phyloP scores from a whole-genome alignment of 768 basidiomycete genomes.

The Gelatoporia subvermispora region DNA sequence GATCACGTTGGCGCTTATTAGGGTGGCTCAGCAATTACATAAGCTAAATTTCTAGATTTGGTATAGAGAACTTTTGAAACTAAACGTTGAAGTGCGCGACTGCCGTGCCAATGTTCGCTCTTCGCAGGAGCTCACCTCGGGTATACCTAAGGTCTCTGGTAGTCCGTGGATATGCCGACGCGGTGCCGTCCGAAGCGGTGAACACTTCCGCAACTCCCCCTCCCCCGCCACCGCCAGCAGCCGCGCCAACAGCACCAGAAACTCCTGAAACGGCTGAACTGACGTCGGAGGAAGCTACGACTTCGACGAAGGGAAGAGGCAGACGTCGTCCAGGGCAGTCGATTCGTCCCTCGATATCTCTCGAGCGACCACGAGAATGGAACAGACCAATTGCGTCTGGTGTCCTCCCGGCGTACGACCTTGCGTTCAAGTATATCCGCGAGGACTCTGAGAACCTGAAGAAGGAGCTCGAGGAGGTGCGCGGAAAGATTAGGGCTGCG shows the following conservation, averaged over 20 bases:
- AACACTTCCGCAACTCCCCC: slow-evolving; percentile 6
- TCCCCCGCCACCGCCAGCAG: slow-evolving; percentile 12
- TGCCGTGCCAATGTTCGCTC: slow-evolving; percentile 12
- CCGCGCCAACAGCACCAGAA: slow-evolving; percentile 3
- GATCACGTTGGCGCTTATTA: no score
- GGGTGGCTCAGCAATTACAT: no score
- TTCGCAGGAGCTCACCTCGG: slow-evolving; percentile 17
- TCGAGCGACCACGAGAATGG: slow-evolving; percentile 55
- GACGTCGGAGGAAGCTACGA: background rate
- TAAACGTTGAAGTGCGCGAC: no score
- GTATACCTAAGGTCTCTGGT: slow-evolving; percentile 9
- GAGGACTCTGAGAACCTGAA: slow-evolving; percentile 52
- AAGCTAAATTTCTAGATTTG: no score
- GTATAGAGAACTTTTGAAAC: no score
- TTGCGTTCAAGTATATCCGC: slow-evolving; percentile 68
- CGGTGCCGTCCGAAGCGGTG: slow-evolving; percentile 6
- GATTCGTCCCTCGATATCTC: slow-evolving; percentile 48
- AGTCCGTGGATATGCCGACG: slow-evolving; percentile 19
- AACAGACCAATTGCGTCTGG: slow-evolving; percentile 56
- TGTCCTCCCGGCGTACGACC: slow-evolving; percentile 77
- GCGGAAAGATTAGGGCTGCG: slow-evolving; percentile 18
- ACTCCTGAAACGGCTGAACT: background rate
- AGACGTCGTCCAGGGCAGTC: slow-evolving; percentile 15
- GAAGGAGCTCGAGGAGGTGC: slow-evolving; percentile 37
- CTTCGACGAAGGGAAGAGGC: slow-evolving; percentile 3